These are phyloP conservation scores for Medicago truncatula DNA, from an alignment of 306 rosid genomes.

Conservation along the genomic window DNA sequence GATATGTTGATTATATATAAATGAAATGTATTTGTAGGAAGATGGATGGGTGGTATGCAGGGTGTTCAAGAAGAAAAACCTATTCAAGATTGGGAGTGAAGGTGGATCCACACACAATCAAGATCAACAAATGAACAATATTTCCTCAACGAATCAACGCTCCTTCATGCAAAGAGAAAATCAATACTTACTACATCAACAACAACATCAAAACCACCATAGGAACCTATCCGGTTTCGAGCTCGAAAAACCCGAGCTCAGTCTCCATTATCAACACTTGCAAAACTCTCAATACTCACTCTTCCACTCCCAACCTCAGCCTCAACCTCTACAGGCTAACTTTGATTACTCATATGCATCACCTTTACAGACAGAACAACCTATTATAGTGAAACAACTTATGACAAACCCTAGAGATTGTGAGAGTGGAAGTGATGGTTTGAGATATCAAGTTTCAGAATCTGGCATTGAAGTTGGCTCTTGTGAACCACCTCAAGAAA, in stretches of 20 bases:
- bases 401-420: constrained; percentile 74
- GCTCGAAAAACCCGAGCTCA: constrained; percentile 61
- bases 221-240: constrained; percentile 50
- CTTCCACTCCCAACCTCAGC: constrained; percentile 49
- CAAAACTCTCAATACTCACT: constrained; percentile 61
- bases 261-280: constrained; percentile 56
- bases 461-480: constrained; percentile 56
- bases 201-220: constrained; percentile 43
- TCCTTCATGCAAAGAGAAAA: constrained; percentile 67
- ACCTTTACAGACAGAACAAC: constrained; percentile 46
- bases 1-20: background rate
- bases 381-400: constrained; percentile 62
- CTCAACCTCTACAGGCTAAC: constrained; percentile 42
- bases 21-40: constrained; percentile 58
- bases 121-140: constrained; percentile 62
- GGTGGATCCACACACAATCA: constrained; percentile 57
- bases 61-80: constrained; percentile 92
- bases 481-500: constrained; percentile 51
- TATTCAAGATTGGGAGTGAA: constrained; percentile 76
- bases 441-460: constrained; percentile 65
- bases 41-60: constrained; percentile 98
- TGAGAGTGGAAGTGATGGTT: constrained; percentile 67
- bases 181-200: constrained; percentile 58
- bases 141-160: constrained; percentile 39
- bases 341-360: constrained; percentile 51